Evolutionary conservation across 2,329 filamentous ascomycete species (phyloP), one percentile per base, ranked within the genome.

Genomic region (Aspergillus glaucus): DNA sequence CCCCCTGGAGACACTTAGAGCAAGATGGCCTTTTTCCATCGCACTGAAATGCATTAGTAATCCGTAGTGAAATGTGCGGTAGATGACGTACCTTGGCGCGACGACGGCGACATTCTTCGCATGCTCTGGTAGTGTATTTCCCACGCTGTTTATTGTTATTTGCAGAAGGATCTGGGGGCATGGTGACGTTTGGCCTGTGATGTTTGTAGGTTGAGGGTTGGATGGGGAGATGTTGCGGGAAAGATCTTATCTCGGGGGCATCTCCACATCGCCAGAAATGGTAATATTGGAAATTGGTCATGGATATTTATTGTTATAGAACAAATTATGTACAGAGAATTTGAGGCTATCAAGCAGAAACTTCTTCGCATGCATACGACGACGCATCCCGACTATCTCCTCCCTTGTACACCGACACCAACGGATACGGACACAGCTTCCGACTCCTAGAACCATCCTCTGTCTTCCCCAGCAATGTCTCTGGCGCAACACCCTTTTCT

Each of bases 31-130:
- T 57, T 5, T 46, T 45, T 0, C 65, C 67, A 53, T 69, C 64
- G 40, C 66, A 69, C 66, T 69, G 15, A 19, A 10, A 9, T 3
- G 6, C 22, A 24, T 19, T 17, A 19, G 12, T 39, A 30, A 28
- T 44, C 45, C 4, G 39, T 4, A 2, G 14, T 24, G 14, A 10
- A 32, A n/a, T 34, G n/a, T 24, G 37, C 32, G 3, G 9, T 17
- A 41, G 10, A 17, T 45, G 30, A 12, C 30, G 55, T 50, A 68
- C 68, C 62, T 70, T 70, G 19, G 64, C 62, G 45, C 66, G 56
- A 26, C 67, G 62, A 17, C 65, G 62, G 4, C 67, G 65, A 47
- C 68, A 71, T 51, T 64, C 62, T 45, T 70, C 62, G 41, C 68
- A 71, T 3, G 68, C 68, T 32, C 62, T 62, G 15, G 58, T 59